A percentile compares a stretch with the other conserved stretches of the same genome.
These are phyloP conservation scores for Coemansia brasiliensis DNA, from an alignment of 192 early-diverging fungal species.

Conservation along the genomic window DNA sequence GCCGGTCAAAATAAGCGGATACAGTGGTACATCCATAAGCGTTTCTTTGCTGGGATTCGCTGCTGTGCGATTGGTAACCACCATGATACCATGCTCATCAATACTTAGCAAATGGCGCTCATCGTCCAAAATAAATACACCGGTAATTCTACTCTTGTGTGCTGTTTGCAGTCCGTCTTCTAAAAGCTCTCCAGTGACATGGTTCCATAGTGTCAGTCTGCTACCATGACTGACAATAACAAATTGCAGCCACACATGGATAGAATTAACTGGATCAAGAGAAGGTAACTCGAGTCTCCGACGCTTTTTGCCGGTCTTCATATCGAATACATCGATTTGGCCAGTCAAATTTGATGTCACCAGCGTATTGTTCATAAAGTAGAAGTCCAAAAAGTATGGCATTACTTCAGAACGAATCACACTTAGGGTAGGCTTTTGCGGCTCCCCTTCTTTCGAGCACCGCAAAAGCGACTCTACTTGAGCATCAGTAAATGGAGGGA, in stretches of 20 bases:
- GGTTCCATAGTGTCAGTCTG: conserved; percentile 44
- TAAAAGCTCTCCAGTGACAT: conserved; percentile 37
- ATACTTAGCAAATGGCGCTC: conserved; percentile 45
- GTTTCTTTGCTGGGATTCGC: conserved; percentile 16
- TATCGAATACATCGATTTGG: conserved; percentile 43
- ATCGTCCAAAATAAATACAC: conserved; percentile 50
- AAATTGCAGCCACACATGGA: conserved; percentile 51
- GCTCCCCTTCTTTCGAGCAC: conserved; percentile 18
- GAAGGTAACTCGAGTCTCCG: conserved; percentile 12
- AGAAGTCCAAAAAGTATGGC: conserved; percentile 45
- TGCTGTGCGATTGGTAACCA: conserved; percentile 29
- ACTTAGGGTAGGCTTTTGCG: conserved; percentile 3
- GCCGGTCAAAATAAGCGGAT: conserved; percentile 43
- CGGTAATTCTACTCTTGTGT: conserved; percentile 33
- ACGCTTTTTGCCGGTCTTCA: conserved; percentile 16
- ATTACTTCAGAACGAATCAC: conserved; percentile 15
- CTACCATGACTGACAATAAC: conserved; percentile 41
- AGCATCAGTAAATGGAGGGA: conserved; percentile 23
- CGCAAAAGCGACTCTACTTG: conserved; percentile 22
- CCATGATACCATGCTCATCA: conserved; percentile 37
- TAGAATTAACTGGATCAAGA: neutral
- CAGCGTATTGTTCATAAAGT: conserved; percentile 22
- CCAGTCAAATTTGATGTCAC: conserved; percentile 15
- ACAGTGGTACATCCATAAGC: conserved; percentile 46
- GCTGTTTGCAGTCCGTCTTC: conserved; percentile 32